A percentile compares a stretch with the other conserved stretches of the same genome.
These are phyloP conservation scores for Corinectria fuckeliana DNA, from an alignment of 2,329 filamentous ascomycete genomes.

Conservation along the genomic window DNA sequence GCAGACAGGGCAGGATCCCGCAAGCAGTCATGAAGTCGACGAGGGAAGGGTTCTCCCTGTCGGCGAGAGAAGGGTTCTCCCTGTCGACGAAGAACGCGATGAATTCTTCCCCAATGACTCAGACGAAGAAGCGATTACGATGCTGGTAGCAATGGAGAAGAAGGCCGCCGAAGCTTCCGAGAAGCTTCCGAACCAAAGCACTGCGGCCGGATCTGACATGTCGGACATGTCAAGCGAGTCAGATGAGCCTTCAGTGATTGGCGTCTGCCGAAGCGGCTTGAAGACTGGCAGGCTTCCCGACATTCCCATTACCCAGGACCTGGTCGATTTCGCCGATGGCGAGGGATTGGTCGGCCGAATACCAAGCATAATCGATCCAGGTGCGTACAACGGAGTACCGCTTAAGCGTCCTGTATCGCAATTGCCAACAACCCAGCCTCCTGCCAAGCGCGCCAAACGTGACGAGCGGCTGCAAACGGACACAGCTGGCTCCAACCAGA, in stretches of 20 bases:
- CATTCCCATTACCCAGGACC: constrained; percentile 46
- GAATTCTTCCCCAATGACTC: constrained; percentile 58
- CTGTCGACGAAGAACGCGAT: constrained; percentile 54
- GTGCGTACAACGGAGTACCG: background rate
- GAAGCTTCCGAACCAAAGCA: background rate
- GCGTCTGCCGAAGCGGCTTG: constrained; percentile 53
- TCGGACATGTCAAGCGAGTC: constrained; percentile 32
- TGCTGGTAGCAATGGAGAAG: constrained; percentile 31
- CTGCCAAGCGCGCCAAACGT: constrained; percentile 19
- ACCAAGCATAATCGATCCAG: constrained; percentile 14
- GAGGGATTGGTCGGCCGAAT: constrained; percentile 42
- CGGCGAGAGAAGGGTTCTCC: constrained; percentile 66
- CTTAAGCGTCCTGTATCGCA: constrained; percentile 21
- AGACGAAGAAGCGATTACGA: constrained; percentile 54
- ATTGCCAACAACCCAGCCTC: constrained; percentile 1
- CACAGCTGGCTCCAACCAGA: constrained; percentile 43
- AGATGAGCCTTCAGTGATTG: constrained; percentile 31
- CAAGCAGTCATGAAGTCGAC: constrained; percentile 66
- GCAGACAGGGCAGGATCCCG: constrained; percentile 39
- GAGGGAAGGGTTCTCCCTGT: no score
- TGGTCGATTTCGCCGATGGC: constrained; percentile 50
- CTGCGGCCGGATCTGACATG: background rate
- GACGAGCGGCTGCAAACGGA: constrained; percentile 1
- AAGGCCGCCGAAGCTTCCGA: constrained; percentile 8
- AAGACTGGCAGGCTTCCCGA: constrained; percentile 44